phyloP scores from a whole-genome alignment of 768 basidiomycete genomes.

The Tricholomella constricta region DNA sequence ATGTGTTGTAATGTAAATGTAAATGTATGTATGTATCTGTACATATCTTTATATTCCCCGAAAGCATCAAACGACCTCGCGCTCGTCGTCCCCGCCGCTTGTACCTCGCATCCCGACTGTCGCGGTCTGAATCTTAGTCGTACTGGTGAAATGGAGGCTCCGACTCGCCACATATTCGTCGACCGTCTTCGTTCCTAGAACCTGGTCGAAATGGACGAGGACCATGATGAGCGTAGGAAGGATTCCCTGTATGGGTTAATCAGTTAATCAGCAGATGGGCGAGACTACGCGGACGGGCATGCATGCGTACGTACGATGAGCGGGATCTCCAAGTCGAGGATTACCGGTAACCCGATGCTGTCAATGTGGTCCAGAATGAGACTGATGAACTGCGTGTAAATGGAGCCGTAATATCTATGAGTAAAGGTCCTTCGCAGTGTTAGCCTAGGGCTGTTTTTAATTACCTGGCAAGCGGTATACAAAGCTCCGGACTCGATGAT shows the following conservation, averaged over 20 bases:
- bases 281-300: background rate
- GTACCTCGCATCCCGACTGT: too few relatives aligned
- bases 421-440: too few relatives aligned
- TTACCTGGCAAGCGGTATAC: slow-evolving; percentile 10
- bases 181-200: slow-evolving; percentile 15
- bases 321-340: slow-evolving; percentile 13
- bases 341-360: slow-evolving; percentile 4
- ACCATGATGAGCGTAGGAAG: slow-evolving; percentile 14
- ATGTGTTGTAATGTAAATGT: too few relatives aligned
- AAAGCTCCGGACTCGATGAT: slow-evolving; percentile 12
- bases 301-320: slow-evolving; percentile 3
- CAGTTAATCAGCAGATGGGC: background rate
- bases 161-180: too few relatives aligned
- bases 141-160: too few relatives aligned
- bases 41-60: too few relatives aligned
- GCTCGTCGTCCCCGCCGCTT: too few relatives aligned
- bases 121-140: too few relatives aligned
- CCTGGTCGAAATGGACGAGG: slow-evolving; percentile 11
- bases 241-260: slow-evolving; percentile 5
- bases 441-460: too few relatives aligned
- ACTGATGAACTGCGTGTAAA: slow-evolving; percentile 8
- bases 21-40: too few relatives aligned
- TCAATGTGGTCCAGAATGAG: slow-evolving; percentile 9
- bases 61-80: too few relatives aligned
- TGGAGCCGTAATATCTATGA: too few relatives aligned